These are phyloP conservation scores for Petunia axillaris DNA, from an alignment of 257 asterid species.

Conservation along the genomic window DNA sequence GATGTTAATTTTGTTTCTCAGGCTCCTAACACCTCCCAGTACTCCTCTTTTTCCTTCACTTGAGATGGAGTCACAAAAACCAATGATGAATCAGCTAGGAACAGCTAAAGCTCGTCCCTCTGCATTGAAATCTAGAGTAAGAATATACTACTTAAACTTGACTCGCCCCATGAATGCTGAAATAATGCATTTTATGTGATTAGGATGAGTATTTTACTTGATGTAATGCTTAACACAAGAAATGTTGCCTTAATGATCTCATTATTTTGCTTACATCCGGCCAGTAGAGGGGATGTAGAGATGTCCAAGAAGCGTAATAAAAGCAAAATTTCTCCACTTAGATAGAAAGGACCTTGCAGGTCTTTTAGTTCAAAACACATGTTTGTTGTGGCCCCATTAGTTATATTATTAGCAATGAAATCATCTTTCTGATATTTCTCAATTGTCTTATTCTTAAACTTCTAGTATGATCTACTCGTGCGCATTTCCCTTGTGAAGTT, in stretches of 20 bases:
- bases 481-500: slow-evolving; percentile 18
- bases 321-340: neutral
- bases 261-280: neutral
- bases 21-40: slow-evolving; percentile 99
- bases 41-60: slow-evolving; percentile 98
- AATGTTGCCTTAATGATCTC: neutral
- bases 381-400: neutral
- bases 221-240: neutral
- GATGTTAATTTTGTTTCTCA: slow-evolving; percentile 36
- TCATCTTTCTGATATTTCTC: neutral
- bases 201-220: neutral
- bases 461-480: neutral
- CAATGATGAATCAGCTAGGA: slow-evolving; percentile 77
- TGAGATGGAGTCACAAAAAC: slow-evolving; percentile 87
- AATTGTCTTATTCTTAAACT: neutral
- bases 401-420: neutral
- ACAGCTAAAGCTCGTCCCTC: slow-evolving; percentile 85
- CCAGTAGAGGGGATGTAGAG: slow-evolving; percentile 19
- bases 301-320: slow-evolving; percentile 1
- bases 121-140: slow-evolving; percentile 87
- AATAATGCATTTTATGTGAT: neutral
- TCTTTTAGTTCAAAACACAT: slow-evolving; percentile 13
- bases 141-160: slow-evolving; percentile 33
- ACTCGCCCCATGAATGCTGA: neutral
- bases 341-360: slow-evolving; percentile 12